Base-by-base conservation (phyloP, 495 filamentous ascomycete genomes). In the Aspergillus hancockii region DNA sequence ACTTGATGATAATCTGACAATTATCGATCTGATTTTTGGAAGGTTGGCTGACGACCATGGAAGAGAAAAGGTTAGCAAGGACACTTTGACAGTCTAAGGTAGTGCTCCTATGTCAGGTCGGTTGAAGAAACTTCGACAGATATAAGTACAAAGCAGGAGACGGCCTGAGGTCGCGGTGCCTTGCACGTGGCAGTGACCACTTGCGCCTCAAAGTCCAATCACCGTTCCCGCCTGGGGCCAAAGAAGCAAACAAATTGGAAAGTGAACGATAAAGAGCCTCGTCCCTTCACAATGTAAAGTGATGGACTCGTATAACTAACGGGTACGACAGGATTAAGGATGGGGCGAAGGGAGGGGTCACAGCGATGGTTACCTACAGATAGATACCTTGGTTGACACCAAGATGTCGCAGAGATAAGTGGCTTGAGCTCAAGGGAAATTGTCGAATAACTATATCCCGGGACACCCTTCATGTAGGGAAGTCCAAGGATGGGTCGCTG, bases 331-430 rank as follows among this genome's bases (percentile, higher is more conserved):
- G 40, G 19, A 43, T 16, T 16, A 43, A 19, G 52, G 36, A 23
- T 30, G 16, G 19, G 25, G 54, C 28, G 21, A 49, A 38, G n/a
- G 21, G 14, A 46, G 25, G 19, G 31, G 40, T 36, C 47, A 32
- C 32, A 47, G 54, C 54, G 45, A 40, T 56, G 49, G 22, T 53
- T 52, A 46, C 57, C 51, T 55, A 60, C 58, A 21, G 41, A 40
- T 46, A 34, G 40, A 10, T 23, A 54, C 51, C 22, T 28, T 54
- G 41, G n/a, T 53, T 14, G 22, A 18, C n/a, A 21, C 25, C 18
- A 12, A 21, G 10, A 19, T 10, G 50, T 49, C 57, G 58, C 52
- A 41, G 50, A 28, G 18, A 51, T 21, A 34, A 59, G 21, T 25
- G 30, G 58, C 53, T 60, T 45, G 45, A 55, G 52, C 58, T 55